These are phyloP conservation scores for Neurospora sp. DNA, from an alignment of 2,329 filamentous ascomycete genomes.

Conservation along the genomic window DNA sequence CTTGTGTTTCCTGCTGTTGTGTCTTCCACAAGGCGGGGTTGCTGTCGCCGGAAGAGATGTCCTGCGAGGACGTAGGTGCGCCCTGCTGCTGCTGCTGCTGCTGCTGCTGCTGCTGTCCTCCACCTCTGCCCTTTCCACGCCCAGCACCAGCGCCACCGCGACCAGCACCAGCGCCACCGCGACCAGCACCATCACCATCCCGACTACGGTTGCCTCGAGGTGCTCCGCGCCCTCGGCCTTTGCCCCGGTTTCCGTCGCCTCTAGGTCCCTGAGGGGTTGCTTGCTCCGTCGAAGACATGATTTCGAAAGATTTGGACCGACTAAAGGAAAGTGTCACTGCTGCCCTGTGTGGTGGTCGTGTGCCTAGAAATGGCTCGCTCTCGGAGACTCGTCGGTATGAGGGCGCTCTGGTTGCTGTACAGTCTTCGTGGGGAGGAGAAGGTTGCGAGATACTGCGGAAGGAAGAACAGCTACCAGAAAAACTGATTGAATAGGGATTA, in stretches of 20 bases:
- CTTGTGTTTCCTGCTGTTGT: conserved; percentile 5
- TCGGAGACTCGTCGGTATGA: neutral
- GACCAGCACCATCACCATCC: conserved; percentile 18
- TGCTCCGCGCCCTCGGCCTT: conserved; percentile 32
- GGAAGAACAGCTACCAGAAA: neutral
- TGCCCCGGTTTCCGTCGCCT: conserved; percentile 30
- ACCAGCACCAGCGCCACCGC: conserved; percentile 11
- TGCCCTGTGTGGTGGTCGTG: neutral
- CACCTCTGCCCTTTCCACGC: conserved; percentile 8
- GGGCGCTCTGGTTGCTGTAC: neutral
- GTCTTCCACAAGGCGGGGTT: neutral
- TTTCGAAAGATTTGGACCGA: neutral
- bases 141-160: conserved; percentile 11
- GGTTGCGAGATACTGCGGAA: neutral
- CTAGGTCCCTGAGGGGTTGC: conserved; percentile 12
- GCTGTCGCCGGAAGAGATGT: neutral
- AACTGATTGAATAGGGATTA: neutral
- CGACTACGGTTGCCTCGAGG: conserved; percentile 21
- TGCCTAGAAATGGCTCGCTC: neutral
- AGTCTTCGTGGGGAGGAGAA: neutral
- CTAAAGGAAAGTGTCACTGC: neutral
- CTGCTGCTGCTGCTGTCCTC: conserved; percentile 9
- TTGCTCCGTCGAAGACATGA: conserved; percentile 13
- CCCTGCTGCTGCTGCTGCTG: conserved; percentile 7
- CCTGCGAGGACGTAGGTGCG: neutral